These are phyloP conservation scores for Exidia glandulosa DNA, from an alignment of 768 basidiomycete genomes.

Conservation along the genomic window DNA sequence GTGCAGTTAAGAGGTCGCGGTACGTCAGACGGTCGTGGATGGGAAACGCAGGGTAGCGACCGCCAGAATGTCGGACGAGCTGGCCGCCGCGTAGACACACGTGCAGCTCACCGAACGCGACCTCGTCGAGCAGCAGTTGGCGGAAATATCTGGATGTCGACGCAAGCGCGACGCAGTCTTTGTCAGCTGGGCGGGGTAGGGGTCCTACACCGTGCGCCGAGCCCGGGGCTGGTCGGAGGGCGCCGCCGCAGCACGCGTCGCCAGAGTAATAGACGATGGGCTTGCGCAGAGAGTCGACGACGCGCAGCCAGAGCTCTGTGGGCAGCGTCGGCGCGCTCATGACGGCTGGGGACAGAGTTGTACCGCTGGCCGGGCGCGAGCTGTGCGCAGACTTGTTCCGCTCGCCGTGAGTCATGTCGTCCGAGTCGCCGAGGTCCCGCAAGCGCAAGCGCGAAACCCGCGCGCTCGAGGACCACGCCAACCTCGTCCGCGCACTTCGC, in stretches of 20 bases:
- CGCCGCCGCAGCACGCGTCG: not conserved
- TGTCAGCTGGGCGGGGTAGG: not conserved
- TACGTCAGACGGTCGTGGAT: not conserved
- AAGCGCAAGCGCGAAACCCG: not conserved
- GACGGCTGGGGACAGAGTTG: too few species aligned
- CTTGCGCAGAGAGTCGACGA: not conserved
- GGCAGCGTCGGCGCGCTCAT: not conserved
- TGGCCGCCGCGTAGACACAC: not conserved
- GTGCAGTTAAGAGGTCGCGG: not conserved
- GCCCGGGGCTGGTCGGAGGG: not conserved
- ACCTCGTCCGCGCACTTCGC: not conserved
- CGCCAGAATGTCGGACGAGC: not conserved
- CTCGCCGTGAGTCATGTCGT: too few species aligned
- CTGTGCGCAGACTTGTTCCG: too few species aligned
- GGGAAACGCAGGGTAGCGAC: not conserved
- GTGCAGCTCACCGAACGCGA: not conserved
- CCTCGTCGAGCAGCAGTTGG: not conserved
- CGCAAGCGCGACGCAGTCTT: not conserved
- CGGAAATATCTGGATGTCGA: not conserved
- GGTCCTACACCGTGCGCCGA: not conserved
- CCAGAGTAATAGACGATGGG: not conserved
- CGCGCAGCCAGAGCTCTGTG: not conserved
- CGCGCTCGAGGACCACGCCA: not conserved
- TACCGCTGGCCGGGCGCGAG: too few species aligned
- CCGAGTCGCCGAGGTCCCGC: not conserved